Base-by-base conservation (phyloP, 192 early-diverging fungal genomes). In the Allomyces macrogynus region DNA sequence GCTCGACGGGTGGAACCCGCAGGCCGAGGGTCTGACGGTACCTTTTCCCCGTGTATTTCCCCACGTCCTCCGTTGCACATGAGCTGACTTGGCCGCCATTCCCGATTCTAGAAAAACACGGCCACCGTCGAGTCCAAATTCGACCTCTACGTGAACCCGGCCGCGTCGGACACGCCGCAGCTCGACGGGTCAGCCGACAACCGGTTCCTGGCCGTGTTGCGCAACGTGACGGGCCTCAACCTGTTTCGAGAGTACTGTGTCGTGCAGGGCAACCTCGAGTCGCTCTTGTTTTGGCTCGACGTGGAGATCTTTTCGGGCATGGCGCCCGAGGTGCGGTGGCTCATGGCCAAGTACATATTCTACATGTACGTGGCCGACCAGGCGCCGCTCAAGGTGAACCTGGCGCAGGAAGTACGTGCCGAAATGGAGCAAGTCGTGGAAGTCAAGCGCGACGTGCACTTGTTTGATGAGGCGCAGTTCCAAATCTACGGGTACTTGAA, bases 401-500 rank as follows among this genome's bases (percentile, higher is more conserved):
- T 88, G 26, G 79, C 86, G 49, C 68, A 78, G 11, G 87, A 88
- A 65, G 77, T 87, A 24, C 75, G 83, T 23, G 78, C 80, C 9
- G 86, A 85, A n/a, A 82, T 92, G 81, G 84, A 86, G 22, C 74
- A 85, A 57, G 66, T 78, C 68, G 77, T 80, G 22, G 72, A 77
- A 10, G 77, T 73, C 68, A 68, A 78, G 32, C 62, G 79, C 64
- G 84, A 83, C 43, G 76, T 80, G 23, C 80, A 77, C 66, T 76
- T 91, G 62, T 93, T 86, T 75, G 90, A 93, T 73, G 86, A 86
- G 61, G 84, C 84, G 0, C 83, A 91, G 72, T 82, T 87, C 62
- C 80, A 87, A 60, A 78, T 87, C 4, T 89, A 88, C 60, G 83
- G 83, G 25, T 74, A 85, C 43, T 70, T 92, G 63, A 91, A 89